A percentile compares a stretch with the other conserved stretches of the same genome.
Evolutionary conservation across 202 grass and related monocot genomes (phyloP).

Genomic region (Panicum virgatum): DNA sequence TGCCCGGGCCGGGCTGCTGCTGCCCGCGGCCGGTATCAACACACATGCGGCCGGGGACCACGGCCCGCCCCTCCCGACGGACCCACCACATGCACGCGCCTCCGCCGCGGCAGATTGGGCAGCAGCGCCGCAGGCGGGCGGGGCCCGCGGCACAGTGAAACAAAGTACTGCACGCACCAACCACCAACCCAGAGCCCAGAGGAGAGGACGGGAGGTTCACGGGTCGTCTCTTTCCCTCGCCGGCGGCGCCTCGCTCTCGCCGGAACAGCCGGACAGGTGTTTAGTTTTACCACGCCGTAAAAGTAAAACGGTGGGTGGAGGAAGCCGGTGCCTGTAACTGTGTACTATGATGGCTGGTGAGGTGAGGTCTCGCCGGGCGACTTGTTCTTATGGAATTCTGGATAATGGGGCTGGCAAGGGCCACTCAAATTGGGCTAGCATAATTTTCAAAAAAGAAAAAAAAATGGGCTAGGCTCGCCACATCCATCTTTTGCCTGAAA

Average conservation of each 20-base stretch:
- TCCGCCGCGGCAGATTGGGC: conserved; percentile 1
- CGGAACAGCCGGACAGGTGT: neutral
- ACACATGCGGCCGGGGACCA: conserved; percentile 55
- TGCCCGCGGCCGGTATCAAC: conserved; percentile 38
- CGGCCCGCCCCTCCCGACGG: neutral
- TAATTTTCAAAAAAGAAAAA: too few relatives aligned
- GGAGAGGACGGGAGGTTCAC: conserved; percentile 13
- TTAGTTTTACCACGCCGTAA: neutral
- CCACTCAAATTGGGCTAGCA: neutral
- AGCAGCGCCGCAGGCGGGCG: neutral
- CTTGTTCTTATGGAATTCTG: neutral
- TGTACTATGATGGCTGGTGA: neutral
- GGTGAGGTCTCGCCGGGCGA: neutral
- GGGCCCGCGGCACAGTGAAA: conserved; percentile 5
- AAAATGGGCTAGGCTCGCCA: neutral
- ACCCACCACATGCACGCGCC: conserved; percentile 37
- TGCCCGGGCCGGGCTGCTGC: conserved; percentile 7
- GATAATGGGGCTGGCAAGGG: neutral
- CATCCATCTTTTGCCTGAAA: neutral
- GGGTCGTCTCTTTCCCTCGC: neutral
- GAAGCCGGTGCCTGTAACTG: neutral
- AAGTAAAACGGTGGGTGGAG: neutral
- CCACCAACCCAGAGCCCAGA: neutral
- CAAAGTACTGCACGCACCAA: too few relatives aligned
- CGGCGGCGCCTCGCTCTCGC: neutral